Evolutionary conservation across 805 yeast species (phyloP).

Genomic region (Metschnikowia lochheadii): DNA sequence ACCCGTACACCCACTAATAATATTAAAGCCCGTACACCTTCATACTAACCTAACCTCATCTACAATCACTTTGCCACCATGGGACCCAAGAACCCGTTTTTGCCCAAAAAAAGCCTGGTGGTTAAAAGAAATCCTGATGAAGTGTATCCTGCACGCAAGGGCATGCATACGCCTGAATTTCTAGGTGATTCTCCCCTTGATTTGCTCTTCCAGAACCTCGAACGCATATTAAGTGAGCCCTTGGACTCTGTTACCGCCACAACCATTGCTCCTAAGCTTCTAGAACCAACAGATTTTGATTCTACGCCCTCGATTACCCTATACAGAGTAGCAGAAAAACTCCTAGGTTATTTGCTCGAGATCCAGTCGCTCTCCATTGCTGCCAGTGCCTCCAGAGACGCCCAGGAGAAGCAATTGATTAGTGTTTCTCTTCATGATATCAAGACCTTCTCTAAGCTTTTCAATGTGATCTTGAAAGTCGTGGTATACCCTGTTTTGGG

Average conservation of each 20-base stretch:
- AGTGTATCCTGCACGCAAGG: slow-evolving; percentile 30
- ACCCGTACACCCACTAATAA: neutral
- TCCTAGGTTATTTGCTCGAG: slow-evolving; percentile 33
- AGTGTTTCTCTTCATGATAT: slow-evolving; percentile 83
- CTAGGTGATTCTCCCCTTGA: slow-evolving; percentile 33
- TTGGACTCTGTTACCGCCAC: slow-evolving; percentile 23
- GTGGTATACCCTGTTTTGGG: slow-evolving; percentile 68
- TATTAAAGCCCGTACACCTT: neutral
- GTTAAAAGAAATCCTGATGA: slow-evolving; percentile 30
- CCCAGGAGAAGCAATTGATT: slow-evolving; percentile 32
- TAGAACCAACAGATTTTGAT: neutral
- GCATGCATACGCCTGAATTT: slow-evolving; percentile 31
- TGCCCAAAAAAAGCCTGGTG: slow-evolving; percentile 23
- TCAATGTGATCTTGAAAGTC: slow-evolving; percentile 61
- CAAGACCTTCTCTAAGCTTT: slow-evolving; percentile 61
- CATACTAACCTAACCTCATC: neutral
- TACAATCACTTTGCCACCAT: neutral
- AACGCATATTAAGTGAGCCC: slow-evolving; percentile 20
- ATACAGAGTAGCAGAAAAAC: slow-evolving; percentile 26
- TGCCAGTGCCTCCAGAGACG: slow-evolving; percentile 16
- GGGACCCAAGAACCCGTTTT: slow-evolving; percentile 29
- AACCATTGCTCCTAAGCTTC: neutral
- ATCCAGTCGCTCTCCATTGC: slow-evolving; percentile 36
- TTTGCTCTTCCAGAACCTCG: slow-evolving; percentile 28
- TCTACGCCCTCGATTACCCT: neutral